These are phyloP conservation scores for Pythium brachiatum DNA, from an alignment of 352 stramenopile species.

Conservation along the genomic window DNA sequence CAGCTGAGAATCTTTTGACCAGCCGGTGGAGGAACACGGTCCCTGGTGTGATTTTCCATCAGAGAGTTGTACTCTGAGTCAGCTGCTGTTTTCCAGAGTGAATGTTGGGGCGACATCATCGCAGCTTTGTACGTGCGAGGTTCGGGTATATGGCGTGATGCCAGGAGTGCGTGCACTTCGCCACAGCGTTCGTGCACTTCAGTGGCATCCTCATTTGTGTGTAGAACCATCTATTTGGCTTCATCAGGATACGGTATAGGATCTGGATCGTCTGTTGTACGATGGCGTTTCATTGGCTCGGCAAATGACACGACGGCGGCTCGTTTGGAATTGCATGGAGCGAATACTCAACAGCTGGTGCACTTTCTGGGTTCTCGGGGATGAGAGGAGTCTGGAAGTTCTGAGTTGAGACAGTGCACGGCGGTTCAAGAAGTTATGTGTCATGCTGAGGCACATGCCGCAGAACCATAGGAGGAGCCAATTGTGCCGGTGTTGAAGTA, in stretches of 20 bases:
- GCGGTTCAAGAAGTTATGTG: not conserved
- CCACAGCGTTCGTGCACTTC: not conserved
- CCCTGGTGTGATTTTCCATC: not conserved
- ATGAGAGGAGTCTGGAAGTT: not conserved
- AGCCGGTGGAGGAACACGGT: not conserved
- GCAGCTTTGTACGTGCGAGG: not conserved
- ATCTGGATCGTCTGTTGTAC: too few species aligned
- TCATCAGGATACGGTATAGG: too few species aligned
- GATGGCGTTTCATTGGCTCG: too few species aligned
- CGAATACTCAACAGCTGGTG: slow-evolving; percentile 7
- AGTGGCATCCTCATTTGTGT: not conserved
- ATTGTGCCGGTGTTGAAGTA: not conserved
- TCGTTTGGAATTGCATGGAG: slow-evolving; percentile 6
- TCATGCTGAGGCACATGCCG: too few species aligned
- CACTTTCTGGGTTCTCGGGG: not conserved
- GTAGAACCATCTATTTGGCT: too few species aligned
- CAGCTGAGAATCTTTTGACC: not conserved
- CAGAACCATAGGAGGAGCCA: not conserved
- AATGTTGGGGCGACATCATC: not conserved
- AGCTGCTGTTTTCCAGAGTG: not conserved
- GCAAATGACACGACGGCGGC: not conserved
- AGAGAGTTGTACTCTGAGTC: slow-evolving; percentile 2
- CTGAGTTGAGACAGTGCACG: not conserved
- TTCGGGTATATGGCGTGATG: not conserved
- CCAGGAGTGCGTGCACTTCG: not conserved